Conservation (phyloP, 352 stramenopile species). For the Pythium aquatile region DNA sequence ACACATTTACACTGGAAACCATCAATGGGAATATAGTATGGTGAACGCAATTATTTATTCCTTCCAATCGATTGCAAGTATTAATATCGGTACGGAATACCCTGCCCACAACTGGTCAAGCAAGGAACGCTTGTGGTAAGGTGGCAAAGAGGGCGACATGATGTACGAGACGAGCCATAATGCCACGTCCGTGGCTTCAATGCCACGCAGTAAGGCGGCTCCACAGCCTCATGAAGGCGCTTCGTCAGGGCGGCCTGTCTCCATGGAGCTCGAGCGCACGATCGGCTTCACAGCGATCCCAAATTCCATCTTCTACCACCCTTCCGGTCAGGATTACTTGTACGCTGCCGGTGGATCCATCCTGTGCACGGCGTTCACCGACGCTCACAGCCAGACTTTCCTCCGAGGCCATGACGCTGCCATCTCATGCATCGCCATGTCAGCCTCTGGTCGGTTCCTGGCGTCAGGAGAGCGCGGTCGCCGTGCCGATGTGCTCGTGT, state of each 20-base stretch:
- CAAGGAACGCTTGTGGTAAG: background rate
- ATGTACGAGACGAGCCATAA: constrained; percentile 19
- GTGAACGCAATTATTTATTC: too few relatives aligned
- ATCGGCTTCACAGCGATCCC: constrained; percentile 87
- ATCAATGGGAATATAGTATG: too few relatives aligned
- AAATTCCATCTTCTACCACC: constrained; percentile 87
- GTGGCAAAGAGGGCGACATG: background rate
- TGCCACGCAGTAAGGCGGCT: constrained; percentile 4
- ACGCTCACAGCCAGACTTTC: constrained; percentile 82
- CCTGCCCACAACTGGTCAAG: too few relatives aligned
- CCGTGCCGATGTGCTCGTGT: constrained; percentile 88
- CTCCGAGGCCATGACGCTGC: constrained; percentile 80
- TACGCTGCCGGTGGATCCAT: constrained; percentile 88
- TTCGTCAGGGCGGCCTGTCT: background rate
- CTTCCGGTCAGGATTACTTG: constrained; percentile 75
- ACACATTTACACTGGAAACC: too few relatives aligned
- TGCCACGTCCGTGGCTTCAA: too few relatives aligned
- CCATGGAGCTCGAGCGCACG: constrained; percentile 91
- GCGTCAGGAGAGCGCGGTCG: constrained; percentile 83
- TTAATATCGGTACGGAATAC: too few relatives aligned
- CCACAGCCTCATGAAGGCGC: constrained; percentile 3
- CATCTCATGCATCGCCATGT: constrained; percentile 83
- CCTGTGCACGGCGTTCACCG: constrained; percentile 70
- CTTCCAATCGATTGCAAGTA: too few relatives aligned
- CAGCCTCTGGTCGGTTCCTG: constrained; percentile 66